A percentile compares a stretch with the other conserved stretches of the same genome.
Evolutionary conservation across 1,139 yeast genomes (phyloP).

Genomic region (Zhuliangozyma blackwelliae): DNA sequence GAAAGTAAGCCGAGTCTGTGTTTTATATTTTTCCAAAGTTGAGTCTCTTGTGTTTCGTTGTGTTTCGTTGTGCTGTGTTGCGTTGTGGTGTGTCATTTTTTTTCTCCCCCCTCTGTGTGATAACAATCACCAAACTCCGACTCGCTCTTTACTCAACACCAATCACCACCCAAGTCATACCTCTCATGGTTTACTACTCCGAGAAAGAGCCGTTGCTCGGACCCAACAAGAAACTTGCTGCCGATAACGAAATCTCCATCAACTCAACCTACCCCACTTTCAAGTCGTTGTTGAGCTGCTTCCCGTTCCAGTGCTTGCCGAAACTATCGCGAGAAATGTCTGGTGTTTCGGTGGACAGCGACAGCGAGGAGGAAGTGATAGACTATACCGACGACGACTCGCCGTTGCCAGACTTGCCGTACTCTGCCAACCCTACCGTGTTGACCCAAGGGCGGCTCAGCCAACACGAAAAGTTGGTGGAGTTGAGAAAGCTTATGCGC

Average conservation of each 20-base stretch:
- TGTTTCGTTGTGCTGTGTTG: too few relatives aligned
- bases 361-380: constrained; percentile 7
- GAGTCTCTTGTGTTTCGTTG: too few relatives aligned
- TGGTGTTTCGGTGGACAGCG: constrained; percentile 5
- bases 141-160: not conserved
- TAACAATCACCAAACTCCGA: too few relatives aligned
- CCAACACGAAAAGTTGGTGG: constrained; percentile 21
- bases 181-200: constrained; percentile 6
- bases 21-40: too few relatives aligned
- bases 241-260: constrained; percentile 18
- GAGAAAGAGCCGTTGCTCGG: constrained; percentile 25
- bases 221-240: constrained; percentile 7
- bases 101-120: too few relatives aligned
- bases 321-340: constrained; percentile 7
- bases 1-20: too few relatives aligned
- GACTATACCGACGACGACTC: constrained; percentile 20
- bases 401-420: constrained; percentile 26
- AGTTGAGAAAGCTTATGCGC: constrained; percentile 39
- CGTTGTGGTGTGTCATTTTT: too few relatives aligned
- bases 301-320: constrained; percentile 19
- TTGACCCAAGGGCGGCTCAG: constrained; percentile 8
- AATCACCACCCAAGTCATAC: not conserved
- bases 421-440: constrained; percentile 9
- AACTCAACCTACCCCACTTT: constrained; percentile 17
- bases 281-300: constrained; percentile 19